Evolutionary conservation across 371 early-diverging fungal genomes (phyloP), one percentile per base, ranked within the genome.

Genomic region (Syncephalastrum racemosum): DNA sequence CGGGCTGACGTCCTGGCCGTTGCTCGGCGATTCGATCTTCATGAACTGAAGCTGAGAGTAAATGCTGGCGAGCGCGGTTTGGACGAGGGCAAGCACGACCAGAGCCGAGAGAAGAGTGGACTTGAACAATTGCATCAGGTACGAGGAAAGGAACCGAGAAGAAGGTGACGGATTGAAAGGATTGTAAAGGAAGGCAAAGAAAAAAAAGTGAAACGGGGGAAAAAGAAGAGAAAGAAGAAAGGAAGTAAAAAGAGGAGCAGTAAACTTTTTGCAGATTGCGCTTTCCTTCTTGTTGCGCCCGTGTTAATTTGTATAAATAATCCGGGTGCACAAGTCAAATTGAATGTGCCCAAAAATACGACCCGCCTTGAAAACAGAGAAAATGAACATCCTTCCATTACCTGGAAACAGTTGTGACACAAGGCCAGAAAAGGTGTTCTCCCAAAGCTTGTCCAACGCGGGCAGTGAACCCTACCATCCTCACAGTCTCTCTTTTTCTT

Each of bases 11-110:
- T 68, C 60, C 19, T 72, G 66, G 42, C 68, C 73, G 45, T 60
- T 68, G 46, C 61, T 69, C 46, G 79, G 79, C 44, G 65, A 64
- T n/a, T 54, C 22, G 52, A 78, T 74, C 58, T 78, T 78, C 46
- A 78, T 78, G 48, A 75, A 78, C 49, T 73, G 71, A 49, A 78
- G 64, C 57, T 78, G 79, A 46, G 73, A 73, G 47, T 64, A 78
- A 19, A 78, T 56, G 53, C 62, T 62, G 20, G 73, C 79, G 36
- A 55, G 59, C 5, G 67, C 59, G 14, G 62, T 54, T 18, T 68
- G 68, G 19, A 68, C 22, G n/a, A 68, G 53, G 2, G 59, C 63
- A n/a, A 60, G 23, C n/a, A 63, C 16, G 25, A 64, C 47, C 4
- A 61, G 49, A 20, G 59, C 53, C 22, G 54, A 27, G 27, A 58